These are phyloP conservation scores for Kluyveromyces siamensis DNA, from an alignment of 805 yeast genomes.

Conservation along the genomic window DNA sequence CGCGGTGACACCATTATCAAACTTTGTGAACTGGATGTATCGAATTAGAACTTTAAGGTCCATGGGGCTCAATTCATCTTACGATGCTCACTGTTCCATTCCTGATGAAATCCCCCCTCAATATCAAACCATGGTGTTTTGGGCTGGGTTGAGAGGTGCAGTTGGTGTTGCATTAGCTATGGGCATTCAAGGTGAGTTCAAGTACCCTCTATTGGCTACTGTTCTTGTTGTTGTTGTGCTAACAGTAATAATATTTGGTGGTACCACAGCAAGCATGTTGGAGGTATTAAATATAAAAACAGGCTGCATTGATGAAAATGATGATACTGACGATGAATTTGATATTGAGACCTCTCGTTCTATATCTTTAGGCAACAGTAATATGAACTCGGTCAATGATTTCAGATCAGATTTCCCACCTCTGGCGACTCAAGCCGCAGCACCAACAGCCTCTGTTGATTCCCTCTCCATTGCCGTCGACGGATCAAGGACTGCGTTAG, in stretches of 20 bases:
- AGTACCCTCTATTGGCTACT: conserved; percentile 82
- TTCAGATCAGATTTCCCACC: conserved; percentile 10
- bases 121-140: conserved; percentile 97
- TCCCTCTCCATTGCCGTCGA: background rate
- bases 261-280: conserved; percentile 96
- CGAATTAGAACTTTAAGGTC: conserved; percentile 46
- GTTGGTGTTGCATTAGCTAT: conserved; percentile 98
- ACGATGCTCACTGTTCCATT: conserved; percentile 25
- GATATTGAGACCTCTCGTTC: conserved; percentile 53
- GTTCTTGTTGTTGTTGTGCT: conserved; percentile 93
- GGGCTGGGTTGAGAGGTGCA: conserved; percentile 99
- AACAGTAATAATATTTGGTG: conserved; percentile 94
- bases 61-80: conserved; percentile 28
- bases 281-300: conserved; percentile 89
- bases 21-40: conserved; percentile 71
- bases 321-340: conserved; percentile 87
- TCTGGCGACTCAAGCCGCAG: conserved; percentile 5
- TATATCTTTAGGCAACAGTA: conserved; percentile 6
- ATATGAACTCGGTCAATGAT: conserved; percentile 24
- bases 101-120: conserved; percentile 90
- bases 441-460: conserved; percentile 5
- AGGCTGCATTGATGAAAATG: conserved; percentile 73
- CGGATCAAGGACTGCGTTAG: conserved; percentile 10
- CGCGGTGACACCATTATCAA: conserved; percentile 90
- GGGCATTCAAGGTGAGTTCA: conserved; percentile 92